These are phyloP conservation scores for Penicillium waksmanii DNA, from an alignment of 495 filamentous ascomycete genomes.

Conservation along the genomic window DNA sequence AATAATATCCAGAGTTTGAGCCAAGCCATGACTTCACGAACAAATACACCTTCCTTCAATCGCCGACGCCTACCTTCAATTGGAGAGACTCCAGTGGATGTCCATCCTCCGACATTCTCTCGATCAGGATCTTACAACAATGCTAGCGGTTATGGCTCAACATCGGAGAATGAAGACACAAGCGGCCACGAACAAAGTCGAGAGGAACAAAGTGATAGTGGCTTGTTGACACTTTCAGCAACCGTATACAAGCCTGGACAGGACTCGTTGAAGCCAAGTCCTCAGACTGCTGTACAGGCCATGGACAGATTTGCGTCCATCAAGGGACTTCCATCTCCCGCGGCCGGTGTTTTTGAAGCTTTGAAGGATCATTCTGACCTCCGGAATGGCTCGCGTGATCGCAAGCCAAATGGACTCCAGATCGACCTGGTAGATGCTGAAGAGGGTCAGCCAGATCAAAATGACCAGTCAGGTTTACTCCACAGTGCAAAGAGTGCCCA, in stretches of 20 bases:
- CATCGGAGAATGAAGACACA: slow-evolving; percentile 48
- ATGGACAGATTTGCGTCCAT: slow-evolving; percentile 45
- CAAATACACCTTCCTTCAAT: slow-evolving; percentile 71
- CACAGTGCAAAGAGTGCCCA: slow-evolving; percentile 53
- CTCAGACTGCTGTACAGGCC: slow-evolving; percentile 57
- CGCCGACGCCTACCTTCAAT: slow-evolving; percentile 80
- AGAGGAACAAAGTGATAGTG: slow-evolving; percentile 34
- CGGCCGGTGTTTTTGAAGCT: slow-evolving; percentile 55
- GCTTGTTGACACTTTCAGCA: slow-evolving; percentile 49
- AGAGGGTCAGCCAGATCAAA: slow-evolving; percentile 24
- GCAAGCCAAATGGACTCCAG: slow-evolving; percentile 82
- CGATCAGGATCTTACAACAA: slow-evolving; percentile 42
- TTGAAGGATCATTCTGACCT: slow-evolving; percentile 61
- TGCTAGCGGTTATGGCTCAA: slow-evolving; percentile 52
- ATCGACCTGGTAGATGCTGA: slow-evolving; percentile 68
- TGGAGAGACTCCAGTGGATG: slow-evolving; percentile 71
- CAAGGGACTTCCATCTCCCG: slow-evolving; percentile 63
- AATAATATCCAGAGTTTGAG: slow-evolving; percentile 58
- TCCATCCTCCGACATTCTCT: slow-evolving; percentile 52
- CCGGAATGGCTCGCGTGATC: slow-evolving; percentile 73
- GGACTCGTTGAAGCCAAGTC: slow-evolving; percentile 46
- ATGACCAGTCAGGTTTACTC: slow-evolving; percentile 29
- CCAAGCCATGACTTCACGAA: slow-evolving; percentile 73
- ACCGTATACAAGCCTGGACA: slow-evolving; percentile 52
- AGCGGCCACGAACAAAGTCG: slow-evolving; percentile 34